Conservation (phyloP, 1,284 basidiomycete genomes). For the Ustilago bromivora region DNA sequence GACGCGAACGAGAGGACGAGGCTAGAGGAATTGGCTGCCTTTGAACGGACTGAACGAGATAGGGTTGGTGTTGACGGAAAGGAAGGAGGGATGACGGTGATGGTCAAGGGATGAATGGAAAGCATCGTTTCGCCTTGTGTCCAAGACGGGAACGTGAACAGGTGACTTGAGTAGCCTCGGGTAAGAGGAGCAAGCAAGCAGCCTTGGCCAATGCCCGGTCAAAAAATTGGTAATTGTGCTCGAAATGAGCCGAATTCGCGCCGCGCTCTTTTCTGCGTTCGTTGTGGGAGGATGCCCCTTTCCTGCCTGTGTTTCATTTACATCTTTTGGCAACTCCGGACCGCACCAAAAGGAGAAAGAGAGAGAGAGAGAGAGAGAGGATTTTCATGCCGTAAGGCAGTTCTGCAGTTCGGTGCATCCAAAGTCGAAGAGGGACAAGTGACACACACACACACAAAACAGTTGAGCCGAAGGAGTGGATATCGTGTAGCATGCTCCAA, state of each 20-base stretch:
- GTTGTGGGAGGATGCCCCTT: neutral
- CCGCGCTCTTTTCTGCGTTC: neutral
- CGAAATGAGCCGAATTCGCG: constrained; percentile 1
- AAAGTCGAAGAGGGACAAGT: neutral
- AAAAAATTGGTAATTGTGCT: constrained; percentile 9
- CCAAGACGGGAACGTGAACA: neutral
- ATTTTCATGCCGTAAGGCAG: constrained; percentile 2
- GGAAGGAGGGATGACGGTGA: neutral
- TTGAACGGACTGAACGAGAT: neutral
- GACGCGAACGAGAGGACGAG: neutral
- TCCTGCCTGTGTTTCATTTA: neutral
- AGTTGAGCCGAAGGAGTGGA: constrained; percentile 6
- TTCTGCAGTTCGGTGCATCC: neutral
- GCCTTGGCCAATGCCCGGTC: neutral
- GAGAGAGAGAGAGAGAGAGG: neutral
- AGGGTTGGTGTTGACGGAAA: neutral
- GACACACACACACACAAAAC: neutral
- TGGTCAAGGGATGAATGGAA: neutral
- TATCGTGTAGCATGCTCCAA: constrained; percentile 12
- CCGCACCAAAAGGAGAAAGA: neutral
- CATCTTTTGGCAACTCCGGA: neutral
- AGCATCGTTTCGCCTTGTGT: neutral
- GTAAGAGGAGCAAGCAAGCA: constrained; percentile 1
- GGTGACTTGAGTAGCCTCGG: constrained; percentile 2
- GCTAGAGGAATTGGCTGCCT: neutral